Conservation (phyloP, 2,329 filamentous ascomycete genomes). For the Penicillium sp. region DNA sequence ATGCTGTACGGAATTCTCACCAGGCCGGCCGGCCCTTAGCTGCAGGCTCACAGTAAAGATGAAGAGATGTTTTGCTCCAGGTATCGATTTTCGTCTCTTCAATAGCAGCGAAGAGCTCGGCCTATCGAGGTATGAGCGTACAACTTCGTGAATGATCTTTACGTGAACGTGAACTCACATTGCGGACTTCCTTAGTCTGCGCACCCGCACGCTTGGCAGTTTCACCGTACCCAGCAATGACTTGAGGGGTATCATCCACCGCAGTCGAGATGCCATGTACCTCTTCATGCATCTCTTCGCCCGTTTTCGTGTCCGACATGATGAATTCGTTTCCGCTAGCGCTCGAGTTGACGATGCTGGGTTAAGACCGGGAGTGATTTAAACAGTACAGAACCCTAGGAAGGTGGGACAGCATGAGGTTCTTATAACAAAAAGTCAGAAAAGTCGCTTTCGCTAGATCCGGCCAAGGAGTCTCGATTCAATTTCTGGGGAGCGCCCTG, state of each 20-base stretch:
- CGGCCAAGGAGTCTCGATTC: not conserved
- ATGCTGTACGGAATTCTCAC: slow-evolving; percentile 8
- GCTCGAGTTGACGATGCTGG: not conserved
- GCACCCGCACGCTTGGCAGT: slow-evolving; percentile 30
- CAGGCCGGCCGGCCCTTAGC: not conserved
- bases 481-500: slow-evolving; percentile 1
- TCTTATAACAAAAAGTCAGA: slow-evolving; percentile 17
- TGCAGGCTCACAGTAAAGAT: slow-evolving; percentile 29
- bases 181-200: slow-evolving; percentile 44
- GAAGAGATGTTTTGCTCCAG: slow-evolving; percentile 31
- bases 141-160: not conserved
- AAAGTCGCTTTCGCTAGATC: not conserved
- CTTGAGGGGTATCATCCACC: slow-evolving; percentile 15
- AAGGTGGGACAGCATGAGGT: slow-evolving; percentile 11
- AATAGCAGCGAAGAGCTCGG: slow-evolving; percentile 50
- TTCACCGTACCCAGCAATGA: slow-evolving; percentile 20
- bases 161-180: slow-evolving; percentile 31
- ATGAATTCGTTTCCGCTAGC: not conserved
- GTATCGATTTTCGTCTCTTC: slow-evolving; percentile 45
- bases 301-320: slow-evolving; percentile 21
- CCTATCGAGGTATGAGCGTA: slow-evolving; percentile 31
- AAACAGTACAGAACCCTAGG: slow-evolving; percentile 1
- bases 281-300: slow-evolving; percentile 20
- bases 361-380: slow-evolving; percentile 1
- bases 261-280: slow-evolving; percentile 20